Evolutionary conservation across 1,284 basidiomycete species (phyloP), one percentile per base, ranked within the genome.

Genomic region (Athelia psychrophila): DNA sequence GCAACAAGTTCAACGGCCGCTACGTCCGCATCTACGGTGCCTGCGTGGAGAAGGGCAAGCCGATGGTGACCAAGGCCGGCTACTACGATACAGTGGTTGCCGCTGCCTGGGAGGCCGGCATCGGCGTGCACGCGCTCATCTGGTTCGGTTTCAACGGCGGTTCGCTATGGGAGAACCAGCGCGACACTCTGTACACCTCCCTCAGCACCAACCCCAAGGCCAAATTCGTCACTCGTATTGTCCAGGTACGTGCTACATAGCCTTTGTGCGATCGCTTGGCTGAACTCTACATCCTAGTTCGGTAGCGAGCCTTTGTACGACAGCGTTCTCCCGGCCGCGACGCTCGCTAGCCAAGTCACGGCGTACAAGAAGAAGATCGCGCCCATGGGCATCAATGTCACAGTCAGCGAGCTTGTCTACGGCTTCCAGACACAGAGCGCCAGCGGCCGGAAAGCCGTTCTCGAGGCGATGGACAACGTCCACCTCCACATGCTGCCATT

Each of bases 301-400:
- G 87, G 87, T 18, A 86, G 84, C 0, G 88, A 91, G 59, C 88
- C 88, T 2, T 68, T 91, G 25, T 91, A 68, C 59, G 88, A 90
- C 61, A 52, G 67, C 49, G 87, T 80, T 22, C 68, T 91, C 24
- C 64, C 74, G 5, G 74, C 78, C 24, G 45, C 62, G 1, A 65
- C 73, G 32, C 77, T 91, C n/a, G 81, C 84, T 2, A 57, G 66
- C 1, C 78, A 90, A 64, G 80, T 90, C 18, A 63, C 54, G 9
- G 60, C 64, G 1, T 74, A 80, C 23, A 83, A 83, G 61, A 57
- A 64, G 20, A 78, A 75, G 52, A 66, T 90, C 19, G 70, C 76
- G 9, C 69, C 62, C 55, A 68, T 86, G 13, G 66, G 75, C 30
- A 87, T 90, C 38, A 81, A 83, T 0, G 83, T 90, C 23, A 88